Percentiles rank a stretch among this genome's conserved stretches.
phyloP scores from a whole-genome alignment of 176 grass and related monocot genomes.

The Triticum dicoccoides region DNA sequence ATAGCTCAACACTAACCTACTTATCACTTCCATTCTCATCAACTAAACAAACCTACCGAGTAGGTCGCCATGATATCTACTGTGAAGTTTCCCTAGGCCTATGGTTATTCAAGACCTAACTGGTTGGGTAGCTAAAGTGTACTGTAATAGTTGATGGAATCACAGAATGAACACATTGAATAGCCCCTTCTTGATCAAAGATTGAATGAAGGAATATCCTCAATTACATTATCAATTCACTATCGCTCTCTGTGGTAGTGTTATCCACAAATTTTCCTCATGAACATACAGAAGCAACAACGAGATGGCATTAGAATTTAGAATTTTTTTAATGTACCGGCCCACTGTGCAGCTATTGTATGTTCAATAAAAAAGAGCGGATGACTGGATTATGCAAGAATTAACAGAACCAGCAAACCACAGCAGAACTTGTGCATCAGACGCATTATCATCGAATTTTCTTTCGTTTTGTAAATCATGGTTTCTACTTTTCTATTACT shows the following conservation, averaged over 20 bases:
- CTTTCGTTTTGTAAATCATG: background rate
- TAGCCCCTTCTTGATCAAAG: background rate
- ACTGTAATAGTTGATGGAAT: background rate
- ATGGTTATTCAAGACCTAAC: background rate
- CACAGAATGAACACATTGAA: background rate
- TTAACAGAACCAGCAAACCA: background rate
- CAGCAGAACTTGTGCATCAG: background rate
- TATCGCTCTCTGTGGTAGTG: background rate
- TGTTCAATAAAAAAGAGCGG: background rate
- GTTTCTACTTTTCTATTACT: background rate
- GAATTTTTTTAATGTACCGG: background rate
- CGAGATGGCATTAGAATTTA: background rate
- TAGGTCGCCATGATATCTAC: background rate
- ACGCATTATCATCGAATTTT: background rate
- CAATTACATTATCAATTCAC: background rate
- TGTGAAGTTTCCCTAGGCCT: background rate
- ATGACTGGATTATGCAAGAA: background rate
- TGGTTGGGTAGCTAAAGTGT: background rate
- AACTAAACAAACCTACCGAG: constrained; percentile 13
- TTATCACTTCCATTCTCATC: background rate
- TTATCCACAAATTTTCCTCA: background rate
- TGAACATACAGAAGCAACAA: background rate
- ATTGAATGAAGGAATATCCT: background rate
- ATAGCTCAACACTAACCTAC: constrained; percentile 16
- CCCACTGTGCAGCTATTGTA: background rate